These are phyloP conservation scores for Forsythia viridissima DNA, from an alignment of 257 asterid genomes.

Conservation along the genomic window DNA sequence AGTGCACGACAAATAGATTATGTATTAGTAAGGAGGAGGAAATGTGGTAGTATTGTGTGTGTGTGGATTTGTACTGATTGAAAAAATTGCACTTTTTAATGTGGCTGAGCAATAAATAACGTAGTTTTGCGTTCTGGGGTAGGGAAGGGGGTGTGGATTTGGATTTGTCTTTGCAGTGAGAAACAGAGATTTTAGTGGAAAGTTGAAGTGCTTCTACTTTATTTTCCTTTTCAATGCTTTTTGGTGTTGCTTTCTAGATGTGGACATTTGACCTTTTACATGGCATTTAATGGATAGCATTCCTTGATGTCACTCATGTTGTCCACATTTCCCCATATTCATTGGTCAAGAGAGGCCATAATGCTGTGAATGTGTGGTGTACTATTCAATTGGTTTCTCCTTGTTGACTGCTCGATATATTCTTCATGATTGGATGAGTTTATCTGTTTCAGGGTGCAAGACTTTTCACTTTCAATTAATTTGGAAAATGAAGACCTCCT, in stretches of 20 bases:
- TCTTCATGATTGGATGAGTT: not conserved
- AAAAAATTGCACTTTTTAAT: conserved; percentile 5
- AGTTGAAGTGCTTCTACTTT: conserved; percentile 35
- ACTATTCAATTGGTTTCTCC: not conserved
- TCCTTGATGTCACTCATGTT: conserved; percentile 28
- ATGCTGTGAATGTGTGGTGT: not conserved
- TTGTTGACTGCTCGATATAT: not conserved
- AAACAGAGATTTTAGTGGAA: conserved; percentile 31
- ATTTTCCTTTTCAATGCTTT: conserved; percentile 25
- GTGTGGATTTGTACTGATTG: conserved; percentile 10
- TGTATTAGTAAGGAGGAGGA: not conserved
- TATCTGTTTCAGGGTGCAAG: not conserved
- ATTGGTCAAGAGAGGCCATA: conserved; percentile 24
- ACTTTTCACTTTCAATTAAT: not conserved
- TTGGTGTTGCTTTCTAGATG: conserved; percentile 37
- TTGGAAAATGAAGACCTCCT: not conserved
- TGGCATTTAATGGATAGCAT: conserved; percentile 28
- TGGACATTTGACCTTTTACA: conserved; percentile 33
- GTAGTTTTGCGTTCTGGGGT: not conserved
- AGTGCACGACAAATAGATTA: not conserved
- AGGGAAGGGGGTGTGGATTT: not conserved
- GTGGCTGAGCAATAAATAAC: not conserved
- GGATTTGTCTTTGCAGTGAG: conserved; percentile 17
- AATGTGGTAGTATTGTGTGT: conserved; percentile 11
- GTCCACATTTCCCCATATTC: conserved; percentile 27